A percentile compares a stretch with the other conserved stretches of the same genome.
Conservation (phyloP, 768 basidiomycete species). For the Boletus pseudopeckii region DNA sequence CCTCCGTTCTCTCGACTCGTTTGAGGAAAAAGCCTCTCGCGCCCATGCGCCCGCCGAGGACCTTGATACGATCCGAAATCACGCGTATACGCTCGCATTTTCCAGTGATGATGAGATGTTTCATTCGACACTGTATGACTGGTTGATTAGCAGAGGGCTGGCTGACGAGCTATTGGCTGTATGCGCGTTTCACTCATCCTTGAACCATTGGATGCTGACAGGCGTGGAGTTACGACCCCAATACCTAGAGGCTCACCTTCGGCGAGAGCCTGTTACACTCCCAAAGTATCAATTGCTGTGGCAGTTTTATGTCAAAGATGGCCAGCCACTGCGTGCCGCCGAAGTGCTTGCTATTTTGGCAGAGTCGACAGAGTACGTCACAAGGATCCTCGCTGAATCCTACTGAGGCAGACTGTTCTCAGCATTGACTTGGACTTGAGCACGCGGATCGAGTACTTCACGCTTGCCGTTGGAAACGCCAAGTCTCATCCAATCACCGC, state of each 20-base stretch:
- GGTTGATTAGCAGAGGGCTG: slow-evolving; percentile 76
- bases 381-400: neutral
- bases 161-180: slow-evolving; percentile 92
- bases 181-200: slow-evolving; percentile 18
- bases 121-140: slow-evolving; percentile 92
- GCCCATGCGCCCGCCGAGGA: slow-evolving; percentile 41
- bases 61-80: slow-evolving; percentile 69
- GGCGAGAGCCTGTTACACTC: slow-evolving; percentile 73
- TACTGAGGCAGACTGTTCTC: slow-evolving; percentile 2
- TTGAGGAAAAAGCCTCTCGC: slow-evolving; percentile 60
- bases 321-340: slow-evolving; percentile 83
- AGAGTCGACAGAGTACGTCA: slow-evolving; percentile 72
- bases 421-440: slow-evolving; percentile 71
- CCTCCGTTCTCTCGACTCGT: slow-evolving; percentile 74
- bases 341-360: slow-evolving; percentile 80
- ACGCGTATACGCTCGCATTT: slow-evolving; percentile 86
- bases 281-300: slow-evolving; percentile 88
- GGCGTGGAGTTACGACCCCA: slow-evolving; percentile 68
- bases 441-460: slow-evolving; percentile 84
- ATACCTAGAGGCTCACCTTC: slow-evolving; percentile 86
- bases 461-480: slow-evolving; percentile 91
- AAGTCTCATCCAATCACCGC: slow-evolving; percentile 88
- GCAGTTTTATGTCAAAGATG: slow-evolving; percentile 96
- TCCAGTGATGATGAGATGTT: slow-evolving; percentile 87
- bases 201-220: slow-evolving; percentile 9